A percentile compares a stretch with the other conserved stretches of the same genome.
These are phyloP conservation scores for Talaromyces liani DNA, from an alignment of 495 filamentous ascomycete genomes.

Conservation along the genomic window DNA sequence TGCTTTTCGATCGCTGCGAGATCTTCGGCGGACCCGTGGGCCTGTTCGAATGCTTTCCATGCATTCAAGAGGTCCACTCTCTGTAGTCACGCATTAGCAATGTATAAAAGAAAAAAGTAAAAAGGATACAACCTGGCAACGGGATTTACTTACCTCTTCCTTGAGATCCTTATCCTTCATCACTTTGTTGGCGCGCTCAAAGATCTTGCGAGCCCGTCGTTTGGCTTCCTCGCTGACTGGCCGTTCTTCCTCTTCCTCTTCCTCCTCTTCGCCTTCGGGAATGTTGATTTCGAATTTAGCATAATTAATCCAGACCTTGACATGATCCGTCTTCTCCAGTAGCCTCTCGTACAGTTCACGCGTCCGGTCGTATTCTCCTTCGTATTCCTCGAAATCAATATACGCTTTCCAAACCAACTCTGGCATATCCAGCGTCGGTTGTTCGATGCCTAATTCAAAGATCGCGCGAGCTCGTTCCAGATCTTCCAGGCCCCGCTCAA, in stretches of 20 bases:
- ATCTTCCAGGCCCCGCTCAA: conserved; percentile 86
- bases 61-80: conserved; percentile 81
- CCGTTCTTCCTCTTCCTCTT: conserved; percentile 55
- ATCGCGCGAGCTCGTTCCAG: conserved; percentile 81
- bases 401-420: conserved; percentile 95
- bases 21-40: conserved; percentile 70
- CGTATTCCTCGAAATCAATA: conserved; percentile 96
- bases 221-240: conserved; percentile 80
- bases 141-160: conserved; percentile 67
- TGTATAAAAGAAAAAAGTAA: too few relatives aligned
- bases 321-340: conserved; percentile 86
- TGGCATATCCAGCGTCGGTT: conserved; percentile 90
- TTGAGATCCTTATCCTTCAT: conserved; percentile 92
- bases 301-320: conserved; percentile 98
- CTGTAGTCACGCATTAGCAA: conserved; percentile 33
- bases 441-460: conserved; percentile 82
- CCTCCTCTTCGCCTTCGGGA: conserved; percentile 55
- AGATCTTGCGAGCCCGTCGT: conserved; percentile 70
- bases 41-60: conserved; percentile 86
- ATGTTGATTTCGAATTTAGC: conserved; percentile 95
- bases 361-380: conserved; percentile 77
- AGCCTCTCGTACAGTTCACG: conserved; percentile 85
- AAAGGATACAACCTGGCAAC: too few relatives aligned
- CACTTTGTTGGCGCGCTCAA: conserved; percentile 76
- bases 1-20: conserved; percentile 80